Conservation (phyloP, 495 filamentous ascomycete genomes). For the Arthonia radiata region DNA sequence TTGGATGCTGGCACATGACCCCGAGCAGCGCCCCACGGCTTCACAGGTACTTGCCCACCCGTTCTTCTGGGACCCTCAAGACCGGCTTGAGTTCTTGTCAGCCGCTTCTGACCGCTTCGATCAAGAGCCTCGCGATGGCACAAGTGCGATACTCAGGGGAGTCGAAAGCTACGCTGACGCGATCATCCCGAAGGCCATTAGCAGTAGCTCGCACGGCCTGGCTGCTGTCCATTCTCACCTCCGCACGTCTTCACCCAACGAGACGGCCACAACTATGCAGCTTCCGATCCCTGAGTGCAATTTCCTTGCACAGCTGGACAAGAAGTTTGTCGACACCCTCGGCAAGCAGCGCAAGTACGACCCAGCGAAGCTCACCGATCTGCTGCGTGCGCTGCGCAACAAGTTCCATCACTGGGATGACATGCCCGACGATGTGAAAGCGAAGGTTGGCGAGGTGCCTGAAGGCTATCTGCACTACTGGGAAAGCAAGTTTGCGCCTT, state of each 20-base stretch:
- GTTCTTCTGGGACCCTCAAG: slow-evolving; percentile 83
- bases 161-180: slow-evolving; percentile 31
- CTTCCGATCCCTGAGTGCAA: slow-evolving; percentile 15
- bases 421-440: slow-evolving; percentile 17
- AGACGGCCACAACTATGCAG: background rate
- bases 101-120: slow-evolving; percentile 92
- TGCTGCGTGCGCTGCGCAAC: slow-evolving; percentile 76
- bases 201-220: background rate
- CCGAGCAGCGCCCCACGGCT: slow-evolving; percentile 42
- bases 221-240: background rate
- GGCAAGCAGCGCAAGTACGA: slow-evolving; percentile 94
- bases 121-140: slow-evolving; percentile 60
- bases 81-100: slow-evolving; percentile 71
- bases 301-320: slow-evolving; percentile 54
- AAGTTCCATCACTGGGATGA: slow-evolving; percentile 33
- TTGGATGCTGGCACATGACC: slow-evolving; percentile 51
- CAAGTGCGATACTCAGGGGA: slow-evolving; percentile 34
- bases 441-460: slow-evolving; percentile 9
- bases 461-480: slow-evolving; percentile 40
- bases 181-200: slow-evolving; percentile 24
- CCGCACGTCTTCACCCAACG: background rate
- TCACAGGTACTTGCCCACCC: slow-evolving; percentile 63
- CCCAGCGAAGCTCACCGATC: slow-evolving; percentile 54
- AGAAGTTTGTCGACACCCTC: slow-evolving; percentile 58
- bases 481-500: slow-evolving; percentile 51